Percentiles rank a stretch among this genome's conserved stretches.
These are phyloP conservation scores for Clitoria ternatea DNA, from an alignment of 306 rosid genomes.

Conservation along the genomic window DNA sequence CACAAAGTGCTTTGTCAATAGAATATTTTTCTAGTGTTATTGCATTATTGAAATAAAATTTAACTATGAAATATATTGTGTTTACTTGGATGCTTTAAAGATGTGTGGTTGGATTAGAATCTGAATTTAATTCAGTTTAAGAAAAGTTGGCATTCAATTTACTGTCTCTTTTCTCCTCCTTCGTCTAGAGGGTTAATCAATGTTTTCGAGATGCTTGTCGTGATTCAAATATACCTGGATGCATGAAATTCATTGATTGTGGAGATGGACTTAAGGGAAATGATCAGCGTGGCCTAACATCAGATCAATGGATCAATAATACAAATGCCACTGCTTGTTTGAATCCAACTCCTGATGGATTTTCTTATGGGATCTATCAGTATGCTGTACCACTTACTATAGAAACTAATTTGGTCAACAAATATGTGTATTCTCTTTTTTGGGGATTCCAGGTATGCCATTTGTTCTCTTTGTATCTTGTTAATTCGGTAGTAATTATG, in stretches of 20 bases:
- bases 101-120: not conserved
- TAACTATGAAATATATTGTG: not conserved
- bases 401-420: conserved; percentile 12
- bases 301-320: conserved; percentile 27
- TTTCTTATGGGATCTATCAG: conserved; percentile 26
- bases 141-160: not conserved
- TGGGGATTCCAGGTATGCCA: conserved; percentile 35
- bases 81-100: conserved; percentile 20
- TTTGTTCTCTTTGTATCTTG: not conserved
- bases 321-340: conserved; percentile 40
- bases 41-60: not conserved
- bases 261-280: conserved; percentile 32
- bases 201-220: conserved; percentile 62
- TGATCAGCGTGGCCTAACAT: not conserved
- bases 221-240: not conserved
- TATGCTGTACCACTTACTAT: conserved; percentile 17
- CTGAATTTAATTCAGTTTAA: not conserved
- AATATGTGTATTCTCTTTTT: conserved; percentile 31
- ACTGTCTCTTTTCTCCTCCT: conserved; percentile 12
- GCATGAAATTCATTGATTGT: conserved; percentile 60
- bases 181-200: conserved; percentile 68
- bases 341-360: not conserved
- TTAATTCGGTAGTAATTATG: not conserved
- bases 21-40: not conserved
- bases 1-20: not conserved